Conservation (phyloP, 1,139 yeast species). For the Debaryomyces sp. region DNA sequence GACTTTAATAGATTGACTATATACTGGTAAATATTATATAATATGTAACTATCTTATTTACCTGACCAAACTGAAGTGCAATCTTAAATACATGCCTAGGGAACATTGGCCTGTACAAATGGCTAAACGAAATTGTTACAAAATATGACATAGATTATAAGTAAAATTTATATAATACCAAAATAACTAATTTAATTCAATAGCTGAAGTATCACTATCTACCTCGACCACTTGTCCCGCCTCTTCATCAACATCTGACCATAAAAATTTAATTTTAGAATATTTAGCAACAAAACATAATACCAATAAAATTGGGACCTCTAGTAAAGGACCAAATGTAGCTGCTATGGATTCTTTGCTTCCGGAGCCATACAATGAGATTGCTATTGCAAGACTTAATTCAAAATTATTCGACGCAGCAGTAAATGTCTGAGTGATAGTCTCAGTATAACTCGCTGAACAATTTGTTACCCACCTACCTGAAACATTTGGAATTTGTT, state of each 20-base stretch:
- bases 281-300: conserved; percentile 46
- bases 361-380: conserved; percentile 54
- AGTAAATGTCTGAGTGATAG: conserved; percentile 57
- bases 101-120: too few species aligned
- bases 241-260: conserved; percentile 22
- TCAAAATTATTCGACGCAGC: conserved; percentile 61
- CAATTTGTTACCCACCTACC: conserved; percentile 28
- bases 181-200: neutral
- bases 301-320: conserved; percentile 53
- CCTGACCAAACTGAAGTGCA: too few species aligned
- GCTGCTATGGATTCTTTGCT: conserved; percentile 61
- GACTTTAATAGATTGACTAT: neutral
- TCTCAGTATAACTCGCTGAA: conserved; percentile 42
- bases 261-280: conserved; percentile 27
- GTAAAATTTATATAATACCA: too few species aligned
- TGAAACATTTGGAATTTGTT: conserved; percentile 16
- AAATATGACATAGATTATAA: too few species aligned
- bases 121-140: too few species aligned
- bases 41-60: too few species aligned
- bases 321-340: conserved; percentile 61
- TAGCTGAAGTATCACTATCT: neutral
- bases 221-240: neutral
- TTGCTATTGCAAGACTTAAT: conserved; percentile 56
- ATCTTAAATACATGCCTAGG: too few species aligned
- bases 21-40: too few species aligned